phyloP scores from a whole-genome alignment of 805 yeast genomes.

The Hanseniaspora guilliermondii region DNA sequence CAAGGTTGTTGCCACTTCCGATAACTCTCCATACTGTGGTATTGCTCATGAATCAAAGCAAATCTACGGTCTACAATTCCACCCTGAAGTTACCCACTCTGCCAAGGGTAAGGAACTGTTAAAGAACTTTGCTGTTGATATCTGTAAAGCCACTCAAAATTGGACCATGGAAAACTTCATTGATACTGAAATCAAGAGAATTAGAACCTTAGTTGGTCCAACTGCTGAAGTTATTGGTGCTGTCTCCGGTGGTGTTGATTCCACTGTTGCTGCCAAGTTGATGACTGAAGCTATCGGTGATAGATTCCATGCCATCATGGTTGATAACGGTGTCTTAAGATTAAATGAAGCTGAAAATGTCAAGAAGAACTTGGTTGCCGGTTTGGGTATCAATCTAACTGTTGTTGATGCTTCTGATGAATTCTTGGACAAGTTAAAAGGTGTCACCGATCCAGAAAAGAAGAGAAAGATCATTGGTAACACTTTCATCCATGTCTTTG shows the following conservation, averaged over 20 bases:
- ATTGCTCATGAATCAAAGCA: conserved; percentile 59
- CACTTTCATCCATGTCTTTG: conserved; percentile 93
- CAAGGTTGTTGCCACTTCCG: conserved; percentile 79
- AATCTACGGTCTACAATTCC: conserved; percentile 95
- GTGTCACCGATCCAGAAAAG: conserved; percentile 96
- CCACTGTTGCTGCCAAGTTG: conserved; percentile 96
- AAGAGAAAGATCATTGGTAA: conserved; percentile 97
- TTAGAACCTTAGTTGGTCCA: conserved; percentile 84
- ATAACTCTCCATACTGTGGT: conserved; percentile 92
- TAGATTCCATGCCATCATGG: conserved; percentile 95
- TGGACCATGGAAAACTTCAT: conserved; percentile 98
- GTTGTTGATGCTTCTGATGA: conserved; percentile 90
- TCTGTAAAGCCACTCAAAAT: conserved; percentile 75
- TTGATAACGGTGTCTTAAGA: conserved; percentile 96
- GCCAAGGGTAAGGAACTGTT: conserved; percentile 76
- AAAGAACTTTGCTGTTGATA: conserved; percentile 82
- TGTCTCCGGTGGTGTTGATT: conserved; percentile 98
- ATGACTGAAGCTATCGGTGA: conserved; percentile 98
- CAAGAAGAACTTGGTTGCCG: conserved; percentile 77
- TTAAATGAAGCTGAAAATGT: conserved; percentile 82
- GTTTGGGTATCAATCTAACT: conserved; percentile 86
- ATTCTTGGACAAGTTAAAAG: conserved; percentile 74
- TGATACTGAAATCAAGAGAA: conserved; percentile 90
- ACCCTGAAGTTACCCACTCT: conserved; percentile 97
- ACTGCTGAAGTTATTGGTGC: conserved; percentile 99